Evolutionary conservation across 495 filamentous ascomycete genomes (phyloP), one percentile per base, ranked within the genome.

Genomic region (Wilcoxina mikolae): DNA sequence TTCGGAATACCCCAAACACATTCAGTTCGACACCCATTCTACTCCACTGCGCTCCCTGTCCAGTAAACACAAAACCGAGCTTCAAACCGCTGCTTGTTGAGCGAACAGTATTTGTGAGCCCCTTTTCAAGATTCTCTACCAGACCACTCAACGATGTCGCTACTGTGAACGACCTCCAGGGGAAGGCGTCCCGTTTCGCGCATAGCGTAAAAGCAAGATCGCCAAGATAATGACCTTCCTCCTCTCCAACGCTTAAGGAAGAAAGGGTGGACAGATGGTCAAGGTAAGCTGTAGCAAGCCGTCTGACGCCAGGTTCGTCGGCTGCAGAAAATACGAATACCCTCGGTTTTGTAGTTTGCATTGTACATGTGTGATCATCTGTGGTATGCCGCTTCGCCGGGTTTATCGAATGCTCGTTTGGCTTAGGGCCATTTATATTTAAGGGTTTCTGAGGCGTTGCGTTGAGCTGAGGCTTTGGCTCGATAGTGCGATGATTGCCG

Each of bases 41-140:
- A 3, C 75, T 65, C 76, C 79, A 84, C 58, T 85, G 82, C 0
- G 81, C 79, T n/a, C 82, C 82, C 58, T 86, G 82, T 3, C 82
- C 82, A n/a, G 79, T 84, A 57, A 78, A 79, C n/a, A 79, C 56
- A 17, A 54, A 59, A 15, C 31, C 31, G 31, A 35, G 31, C 15
- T 35, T 35, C 31, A 35, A 35, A 15, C 31, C 31, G 31, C 15
- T 35, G 31, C 31, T 35, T n/a, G n/a, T n/a, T 35, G 31, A 35
- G 31, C 31, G 31, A 35, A 35, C 31, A 35, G 31, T 15, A 5
- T 35, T 35, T 35, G 31, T 35, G 7, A 35, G 31, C 15, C 31
- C 31, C 5, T 5, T 35, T 35, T 35, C 15, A 7, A 35, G 31
- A 35, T 35, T 35, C 31, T 35, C 42, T 9, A 45, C 42, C 42